These are phyloP conservation scores for Alternaria viburni DNA, from an alignment of 2,329 filamentous ascomycete species.

Conservation along the genomic window DNA sequence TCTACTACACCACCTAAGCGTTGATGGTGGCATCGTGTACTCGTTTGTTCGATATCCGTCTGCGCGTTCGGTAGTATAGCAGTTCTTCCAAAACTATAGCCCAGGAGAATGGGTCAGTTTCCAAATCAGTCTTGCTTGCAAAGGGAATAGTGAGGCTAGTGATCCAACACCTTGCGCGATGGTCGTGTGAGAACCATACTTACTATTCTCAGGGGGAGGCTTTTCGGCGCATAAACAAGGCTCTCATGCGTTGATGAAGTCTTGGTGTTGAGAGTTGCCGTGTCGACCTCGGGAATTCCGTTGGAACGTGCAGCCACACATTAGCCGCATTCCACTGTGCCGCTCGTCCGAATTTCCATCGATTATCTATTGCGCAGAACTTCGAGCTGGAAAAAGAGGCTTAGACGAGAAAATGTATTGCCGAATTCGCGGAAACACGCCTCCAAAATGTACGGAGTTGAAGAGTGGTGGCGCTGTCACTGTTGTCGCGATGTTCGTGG, in stretches of 20 bases:
- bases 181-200: no score
- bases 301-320: not conserved
- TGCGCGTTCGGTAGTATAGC: not conserved
- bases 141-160: not conserved
- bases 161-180: no score
- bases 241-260: not conserved
- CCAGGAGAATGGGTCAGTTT: not conserved
- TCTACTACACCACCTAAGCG: conserved; percentile 68
- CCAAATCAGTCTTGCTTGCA: not conserved
- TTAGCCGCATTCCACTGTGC: not conserved
- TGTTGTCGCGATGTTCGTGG: not conserved
- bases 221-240: not conserved
- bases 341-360: not conserved
- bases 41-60: not conserved
- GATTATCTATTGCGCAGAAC: not conserved
- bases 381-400: no score
- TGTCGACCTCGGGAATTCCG: not conserved
- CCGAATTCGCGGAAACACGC: not conserved
- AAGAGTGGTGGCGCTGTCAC: not conserved
- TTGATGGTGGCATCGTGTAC: not conserved
- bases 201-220: not conserved
- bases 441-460: not conserved
- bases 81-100: not conserved
- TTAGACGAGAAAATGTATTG: no score
- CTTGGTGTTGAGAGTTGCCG: not conserved